phyloP scores from a whole-genome alignment of 73 alveolate species.

The Paramecium biaurelia region DNA sequence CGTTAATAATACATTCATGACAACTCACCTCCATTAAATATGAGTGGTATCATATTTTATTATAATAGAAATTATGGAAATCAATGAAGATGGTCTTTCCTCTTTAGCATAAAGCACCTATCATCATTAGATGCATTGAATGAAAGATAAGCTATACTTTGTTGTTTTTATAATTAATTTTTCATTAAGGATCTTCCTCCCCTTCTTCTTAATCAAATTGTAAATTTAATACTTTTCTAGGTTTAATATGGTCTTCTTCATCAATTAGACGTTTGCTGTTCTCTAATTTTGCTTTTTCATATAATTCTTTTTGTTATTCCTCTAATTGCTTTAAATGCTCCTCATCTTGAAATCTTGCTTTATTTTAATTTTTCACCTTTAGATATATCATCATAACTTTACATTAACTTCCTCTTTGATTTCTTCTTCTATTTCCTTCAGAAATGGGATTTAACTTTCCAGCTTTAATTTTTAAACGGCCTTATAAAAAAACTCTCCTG shows the following conservation, averaged over 20 bases:
- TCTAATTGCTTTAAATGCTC: conserved; percentile 25
- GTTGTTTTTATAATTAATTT: neutral
- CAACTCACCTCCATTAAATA: neutral
- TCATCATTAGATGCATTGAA: neutral
- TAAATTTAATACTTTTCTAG: neutral
- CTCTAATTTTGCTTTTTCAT: conserved; percentile 29
- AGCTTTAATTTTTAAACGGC: neutral
- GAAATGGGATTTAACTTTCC: neutral
- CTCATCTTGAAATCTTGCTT: conserved; percentile 42
- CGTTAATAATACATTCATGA: neutral
- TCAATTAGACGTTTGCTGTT: neutral
- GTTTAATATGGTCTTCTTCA: neutral
- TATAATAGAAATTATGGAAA: neutral
- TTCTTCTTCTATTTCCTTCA: conserved; percentile 49
- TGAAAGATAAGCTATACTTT: neutral
- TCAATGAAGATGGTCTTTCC: neutral
- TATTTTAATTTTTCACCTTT: conserved; percentile 37
- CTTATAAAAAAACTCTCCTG: conserved; percentile 43
- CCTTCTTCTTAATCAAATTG: conserved; percentile 14
- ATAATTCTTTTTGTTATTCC: neutral
- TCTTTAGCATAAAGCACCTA: neutral
- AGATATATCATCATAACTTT: neutral
- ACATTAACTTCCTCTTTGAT: conserved; percentile 43
- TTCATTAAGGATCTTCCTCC: neutral
- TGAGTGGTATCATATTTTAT: neutral